Conservation (phyloP, 2,329 filamentous ascomycete genomes). For the Stachybotrys echinatus region DNA sequence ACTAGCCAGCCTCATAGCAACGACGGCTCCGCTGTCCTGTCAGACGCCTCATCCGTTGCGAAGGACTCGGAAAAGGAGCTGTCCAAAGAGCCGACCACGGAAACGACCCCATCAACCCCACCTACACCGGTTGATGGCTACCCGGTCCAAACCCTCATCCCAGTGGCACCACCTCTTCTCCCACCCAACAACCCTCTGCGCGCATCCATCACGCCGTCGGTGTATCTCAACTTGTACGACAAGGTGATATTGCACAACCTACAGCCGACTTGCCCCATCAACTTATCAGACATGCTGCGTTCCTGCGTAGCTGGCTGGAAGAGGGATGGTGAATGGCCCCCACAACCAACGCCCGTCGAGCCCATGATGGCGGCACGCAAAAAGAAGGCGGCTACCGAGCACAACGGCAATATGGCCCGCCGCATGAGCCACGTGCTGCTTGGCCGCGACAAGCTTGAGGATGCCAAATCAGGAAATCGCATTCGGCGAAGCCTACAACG, state of each 20-base stretch:
- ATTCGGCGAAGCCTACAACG: constrained; percentile 41
- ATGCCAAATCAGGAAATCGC: constrained; percentile 27
- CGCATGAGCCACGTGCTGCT: constrained; percentile 44
- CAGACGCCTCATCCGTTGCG: constrained; percentile 36
- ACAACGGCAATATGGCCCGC: constrained; percentile 24
- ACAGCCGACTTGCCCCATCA: constrained; percentile 83
- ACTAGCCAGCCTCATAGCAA: constrained; percentile 16
- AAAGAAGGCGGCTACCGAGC: constrained; percentile 27
- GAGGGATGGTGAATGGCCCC: constrained; percentile 88
- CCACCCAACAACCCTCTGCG: constrained; percentile 72
- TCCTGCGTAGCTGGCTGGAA: constrained; percentile 90
- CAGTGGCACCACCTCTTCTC: constrained; percentile 67
- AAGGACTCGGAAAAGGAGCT: constrained; percentile 29
- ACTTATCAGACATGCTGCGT: constrained; percentile 73
- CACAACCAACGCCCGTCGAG: constrained; percentile 37
- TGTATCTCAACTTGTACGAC: constrained; percentile 81
- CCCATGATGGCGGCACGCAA: constrained; percentile 29
- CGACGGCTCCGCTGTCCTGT: constrained; percentile 30
- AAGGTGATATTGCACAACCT: constrained; percentile 79
- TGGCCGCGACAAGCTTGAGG: constrained; percentile 32
- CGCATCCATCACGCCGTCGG: constrained; percentile 64
- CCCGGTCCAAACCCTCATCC: constrained; percentile 60
- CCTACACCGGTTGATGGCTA: constrained; percentile 20
- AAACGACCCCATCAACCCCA: constrained; percentile 23
- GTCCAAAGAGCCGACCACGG: constrained; percentile 23